Base-by-base conservation (phyloP, 371 early-diverging fungal species). In the Rhizopus sp. region DNA sequence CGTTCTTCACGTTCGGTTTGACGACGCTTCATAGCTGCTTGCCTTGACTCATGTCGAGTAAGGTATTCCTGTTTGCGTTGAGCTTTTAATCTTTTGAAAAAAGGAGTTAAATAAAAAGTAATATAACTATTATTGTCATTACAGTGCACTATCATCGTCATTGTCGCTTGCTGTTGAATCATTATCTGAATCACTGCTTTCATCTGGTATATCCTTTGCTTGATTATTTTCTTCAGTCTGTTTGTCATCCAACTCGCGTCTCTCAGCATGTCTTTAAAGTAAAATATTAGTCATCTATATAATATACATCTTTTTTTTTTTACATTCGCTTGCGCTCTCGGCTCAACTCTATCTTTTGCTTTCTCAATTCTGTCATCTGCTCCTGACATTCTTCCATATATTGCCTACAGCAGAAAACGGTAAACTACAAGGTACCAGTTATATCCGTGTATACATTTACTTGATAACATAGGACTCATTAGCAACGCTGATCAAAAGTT, bases 311-410 rank as follows among this genome's bases (percentile, higher is more conserved):
- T 39, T 5, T 4, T 2, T 7, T 10, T 37, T 50, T 66, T 65
- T 70, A 68, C 56, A 79, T 66, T 35, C 78, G 63, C 52, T 80
- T 84, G 17, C 76, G 64, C 48, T 90, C 88, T 60, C 84, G 80
- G 50, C 83, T 84, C 23, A 88, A 45, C 13, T 90, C 90, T n/a
- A 86, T 69, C 46, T 83, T 72, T 76, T 87, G 86, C 53, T 82
- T 76, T 53, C 86, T 73, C 23, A 89, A 73, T 35, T 78, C 85
- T 2, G 82, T 81, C 50, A 84, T 63, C n/a, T 81, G 74, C 34
- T 89, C 86, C 38, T 85, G 80, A 49, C 89, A 88, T 53, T 83
- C 65, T 79, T 87, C 89, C 72, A 91, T 80, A 62, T 84, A 88
- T 23, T 74, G 59, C 54, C 88, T 77, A 46, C 4, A 40, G 23